Conservation (phyloP, 225 moss, liverwort and hornwort genomes). For the Pleurozium schreberi region DNA sequence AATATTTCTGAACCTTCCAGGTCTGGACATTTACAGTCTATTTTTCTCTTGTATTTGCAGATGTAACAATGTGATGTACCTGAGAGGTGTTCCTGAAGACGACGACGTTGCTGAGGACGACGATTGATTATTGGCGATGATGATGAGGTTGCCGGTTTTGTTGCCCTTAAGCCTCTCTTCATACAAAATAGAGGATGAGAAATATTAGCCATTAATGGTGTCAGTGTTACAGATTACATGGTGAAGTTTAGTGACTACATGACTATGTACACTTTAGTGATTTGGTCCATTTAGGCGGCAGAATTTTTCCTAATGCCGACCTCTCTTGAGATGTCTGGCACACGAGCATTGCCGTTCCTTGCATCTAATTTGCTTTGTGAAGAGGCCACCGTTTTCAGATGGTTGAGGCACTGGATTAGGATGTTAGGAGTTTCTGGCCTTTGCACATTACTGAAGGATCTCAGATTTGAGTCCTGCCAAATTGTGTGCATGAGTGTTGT, state of each 20-base stretch:
- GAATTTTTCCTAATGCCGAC: not conserved
- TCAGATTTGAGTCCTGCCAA: not conserved
- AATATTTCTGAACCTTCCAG: not conserved
- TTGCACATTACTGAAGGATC: not conserved
- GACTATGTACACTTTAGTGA: not conserved
- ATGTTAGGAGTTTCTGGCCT: not conserved
- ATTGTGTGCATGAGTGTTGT: not conserved
- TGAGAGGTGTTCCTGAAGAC: conserved; percentile 92
- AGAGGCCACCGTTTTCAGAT: not conserved
- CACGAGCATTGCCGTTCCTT: too few species aligned
- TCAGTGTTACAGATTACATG: not conserved
- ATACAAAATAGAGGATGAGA: not conserved
- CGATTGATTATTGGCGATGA: conserved; percentile 27
- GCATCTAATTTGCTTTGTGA: not conserved
- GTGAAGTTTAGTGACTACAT: too few species aligned
- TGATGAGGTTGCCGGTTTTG: not conserved
- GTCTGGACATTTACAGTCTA: not conserved
- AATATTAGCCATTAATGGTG: not conserved
- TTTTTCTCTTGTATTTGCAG: conserved; percentile 20
- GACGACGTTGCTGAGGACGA: conserved; percentile 90
- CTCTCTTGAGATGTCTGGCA: too few species aligned
- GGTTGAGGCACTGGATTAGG: not conserved
- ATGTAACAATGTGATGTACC: conserved; percentile 93
- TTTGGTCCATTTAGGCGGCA: not conserved
- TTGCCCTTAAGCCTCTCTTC: not conserved